Base-by-base conservation (phyloP, 139 green algal genomes). In the Picochlorum costavermella region DNA sequence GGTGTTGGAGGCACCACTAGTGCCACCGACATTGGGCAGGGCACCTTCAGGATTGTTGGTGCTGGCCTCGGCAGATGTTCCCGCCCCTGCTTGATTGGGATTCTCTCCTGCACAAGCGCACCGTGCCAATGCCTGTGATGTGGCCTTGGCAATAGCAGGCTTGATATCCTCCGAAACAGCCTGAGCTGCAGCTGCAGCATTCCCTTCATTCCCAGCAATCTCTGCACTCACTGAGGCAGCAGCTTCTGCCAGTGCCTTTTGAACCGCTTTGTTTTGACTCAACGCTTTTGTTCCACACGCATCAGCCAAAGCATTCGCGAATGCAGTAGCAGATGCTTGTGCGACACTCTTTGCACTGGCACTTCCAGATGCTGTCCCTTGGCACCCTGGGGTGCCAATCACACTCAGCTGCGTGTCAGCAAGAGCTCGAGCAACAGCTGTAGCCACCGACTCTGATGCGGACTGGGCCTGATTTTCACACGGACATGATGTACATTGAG, bases 121-220 rank as follows among this genome's bases (percentile, higher is more conserved):
- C 26, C 17, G 6, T 36, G 56, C 56, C 12, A 61, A 23, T 45
- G 56, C 56, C n/a, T 46, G 11, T 11, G 17, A 36, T 14, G 29
- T 43, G 4, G 56, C 26, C n/a, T 44, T 45, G 16, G 56, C 56
- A 20, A 61, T 28, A 3, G 28, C 56, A 29, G 56, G 56, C 29
- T 61, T 61, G 56, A 61, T 61, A 36, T 61, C 10, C 29, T 61
- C 28, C n/a, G 56, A 30, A 44, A 45, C 30, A 61, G 29, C 13
- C 13, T 23, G 26, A 26, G 56, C 56, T 20, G 56, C n/a, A 23
- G 28, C 29, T 12, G 40, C 56, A 46, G 56, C 56, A 29, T 61
- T 61, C 43, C 56, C 56, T 46, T 12, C 30, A 44, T 44, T 61
- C 10, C 12, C 56, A 16, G 9, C 16, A 23, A 61, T 29, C 3